Base-by-base conservation (phyloP, 441 rosid genomes). In the Metrosideros polymorpha region DNA sequence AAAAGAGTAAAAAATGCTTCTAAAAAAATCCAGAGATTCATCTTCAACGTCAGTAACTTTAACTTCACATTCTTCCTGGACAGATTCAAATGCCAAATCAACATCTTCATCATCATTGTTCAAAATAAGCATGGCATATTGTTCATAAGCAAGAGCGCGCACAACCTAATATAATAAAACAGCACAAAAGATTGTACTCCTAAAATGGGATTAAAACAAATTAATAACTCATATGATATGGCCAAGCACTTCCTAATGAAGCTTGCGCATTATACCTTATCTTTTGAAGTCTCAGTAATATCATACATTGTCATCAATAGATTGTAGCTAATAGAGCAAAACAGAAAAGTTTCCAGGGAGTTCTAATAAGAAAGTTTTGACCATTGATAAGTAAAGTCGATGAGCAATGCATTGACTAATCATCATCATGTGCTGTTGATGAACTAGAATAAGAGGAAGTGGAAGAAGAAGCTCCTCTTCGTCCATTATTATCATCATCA, bases 141-240 rank as follows among this genome's bases (percentile, higher is more conserved):
- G 98, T 87, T 97, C 99, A 85, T 97, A 99, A 86, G 99, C 99
- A 88, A 88, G 92, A 82, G 99, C 98, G 52, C 99, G 98, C 50
- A 97, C 96, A 85, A 96, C 98, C 99, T 97, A 90, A 85, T 87
- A 50, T 22, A 82, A 83, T 52, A 52, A 30, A 19, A 52, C 17
- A 83, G 32, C 43, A 52, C 25, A 19, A 83, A 83, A 39, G 56
- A 47, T 52, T 39, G 57, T 30, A 83, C 6, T 71, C 45, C n/a
- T 22, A 71, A 32, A 35, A 66, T 10, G 47, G 82, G 45, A 51
- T 85, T 61, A 32, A 87, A 77, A 59, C 77, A 84, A 51, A 52
- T 29, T 49, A 85, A 85, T 52, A 17, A 88, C 52, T 22, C 85
- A 79, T 95, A 96, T 94, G 96, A 92, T 95, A 94, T 4, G 99